phyloP scores from a whole-genome alignment of 2,329 filamentous ascomycete species.

The Ophiocordyceps robertsii region DNA sequence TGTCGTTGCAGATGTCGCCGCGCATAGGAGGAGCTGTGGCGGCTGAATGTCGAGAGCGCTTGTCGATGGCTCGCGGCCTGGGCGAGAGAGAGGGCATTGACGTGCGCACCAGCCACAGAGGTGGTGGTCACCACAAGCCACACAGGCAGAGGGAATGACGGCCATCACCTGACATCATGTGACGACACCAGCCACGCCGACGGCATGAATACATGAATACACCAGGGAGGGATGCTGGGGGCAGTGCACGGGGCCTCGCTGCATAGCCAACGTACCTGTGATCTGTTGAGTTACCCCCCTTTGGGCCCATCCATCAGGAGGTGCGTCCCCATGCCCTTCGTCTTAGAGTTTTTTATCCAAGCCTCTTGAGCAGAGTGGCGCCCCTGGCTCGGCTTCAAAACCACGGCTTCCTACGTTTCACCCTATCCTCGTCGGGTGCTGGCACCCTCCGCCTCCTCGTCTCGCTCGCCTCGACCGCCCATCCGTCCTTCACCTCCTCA shows the following conservation, averaged over 20 bases:
- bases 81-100: neutral
- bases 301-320: neutral
- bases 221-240: too few species aligned
- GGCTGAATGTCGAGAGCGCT: conserved; percentile 6
- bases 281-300: neutral
- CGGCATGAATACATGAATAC: neutral
- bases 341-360: neutral
- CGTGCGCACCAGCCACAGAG: neutral
- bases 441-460: conserved; percentile 6
- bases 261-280: neutral
- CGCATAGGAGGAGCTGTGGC: conserved; percentile 14
- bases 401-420: neutral
- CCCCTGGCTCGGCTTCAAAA: neutral
- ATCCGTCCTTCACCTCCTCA: neutral
- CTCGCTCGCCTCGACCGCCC: neutral
- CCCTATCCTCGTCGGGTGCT: conserved; percentile 3
- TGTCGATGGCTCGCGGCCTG: neutral
- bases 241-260: conserved; percentile 1
- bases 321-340: neutral
- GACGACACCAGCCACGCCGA: conserved; percentile 16
- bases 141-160: neutral
- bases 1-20: conserved; percentile 4
- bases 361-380: neutral
- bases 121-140: neutral
- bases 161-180: conserved; percentile 13